Base-by-base conservation (phyloP, 768 basidiomycete species). In the Tricholoma flavovirens region DNA sequence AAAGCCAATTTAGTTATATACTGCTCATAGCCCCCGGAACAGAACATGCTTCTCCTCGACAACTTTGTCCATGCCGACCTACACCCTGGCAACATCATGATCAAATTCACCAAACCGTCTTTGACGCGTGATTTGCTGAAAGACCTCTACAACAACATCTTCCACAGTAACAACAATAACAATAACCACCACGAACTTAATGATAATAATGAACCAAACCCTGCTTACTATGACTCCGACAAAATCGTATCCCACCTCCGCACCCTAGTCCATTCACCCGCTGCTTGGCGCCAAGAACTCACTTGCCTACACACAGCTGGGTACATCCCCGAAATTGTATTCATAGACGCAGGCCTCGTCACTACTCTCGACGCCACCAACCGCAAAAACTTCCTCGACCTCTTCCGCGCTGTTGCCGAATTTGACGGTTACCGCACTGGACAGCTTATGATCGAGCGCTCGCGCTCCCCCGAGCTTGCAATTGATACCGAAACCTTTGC, bases 1-100 rank as follows among this genome's bases (percentile, higher is more conserved):
- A 35, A 12, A 15, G 26, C 22, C 46, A 10, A 30, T 30, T 3
- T 17, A 9, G n/a, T 30, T 10, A 30, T 14, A 9, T 12, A 15
- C 4, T 1, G 8, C 46, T 32, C 7, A 19, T 30, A 59, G 53
- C 49, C 57, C 33, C 53, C 65, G 42, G 29, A 33, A 15, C 63
- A 98, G 93, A 93, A 98, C 73, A 99, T 99, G 97, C 83, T 99
- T 17, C 76, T 99, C 1, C 76, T 99, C 45, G 97, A 99, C 71
- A 98, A 99, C 71, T 99, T 97, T 71, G 93, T 96, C 9, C 97
- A 98, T 68, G 79, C 90, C 3, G 91, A 93, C 66, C 81, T 93
- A 19, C 91, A 92, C 68, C 89, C 91, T 2, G 96, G 96, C 29
- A 98, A 98, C 69, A 95, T 98, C 71, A 90, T 97, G 87, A 84